Conservation (phyloP, 257 asterid genomes). For the Penstemon barbatus region DNA sequence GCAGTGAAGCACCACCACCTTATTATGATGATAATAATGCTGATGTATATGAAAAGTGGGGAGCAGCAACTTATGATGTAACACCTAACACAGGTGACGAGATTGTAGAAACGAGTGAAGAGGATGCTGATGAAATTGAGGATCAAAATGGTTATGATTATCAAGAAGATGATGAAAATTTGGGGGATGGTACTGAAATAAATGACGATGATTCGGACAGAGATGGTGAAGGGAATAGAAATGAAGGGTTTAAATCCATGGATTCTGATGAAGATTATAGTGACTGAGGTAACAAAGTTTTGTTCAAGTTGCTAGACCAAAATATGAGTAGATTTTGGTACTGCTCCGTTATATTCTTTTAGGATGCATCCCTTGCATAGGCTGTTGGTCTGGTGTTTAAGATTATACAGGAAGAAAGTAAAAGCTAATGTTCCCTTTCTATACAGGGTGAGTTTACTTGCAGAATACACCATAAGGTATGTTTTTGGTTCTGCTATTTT, state of each 20-base stretch:
- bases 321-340: constrained; percentile 1
- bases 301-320: neutral
- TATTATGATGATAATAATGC: constrained; percentile 48
- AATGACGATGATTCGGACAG: neutral
- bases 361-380: neutral
- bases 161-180: neutral
- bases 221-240: neutral
- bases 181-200: neutral
- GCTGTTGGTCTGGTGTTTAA: too few species aligned
- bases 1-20: constrained; percentile 1
- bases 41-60: constrained; percentile 51
- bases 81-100: constrained; percentile 39
- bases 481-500: too few species aligned
- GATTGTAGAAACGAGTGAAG: constrained; percentile 61
- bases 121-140: constrained; percentile 46
- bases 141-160: constrained; percentile 5
- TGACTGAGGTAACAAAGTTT: constrained; percentile 3
- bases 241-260: neutral
- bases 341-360: neutral
- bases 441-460: too few species aligned
- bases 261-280: constrained; percentile 16
- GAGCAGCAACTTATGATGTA: constrained; percentile 28
- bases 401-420: too few species aligned
- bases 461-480: too few species aligned
- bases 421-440: too few species aligned